Conservation (phyloP, 345 rosid species). For the Rhizophora mangle region DNA sequence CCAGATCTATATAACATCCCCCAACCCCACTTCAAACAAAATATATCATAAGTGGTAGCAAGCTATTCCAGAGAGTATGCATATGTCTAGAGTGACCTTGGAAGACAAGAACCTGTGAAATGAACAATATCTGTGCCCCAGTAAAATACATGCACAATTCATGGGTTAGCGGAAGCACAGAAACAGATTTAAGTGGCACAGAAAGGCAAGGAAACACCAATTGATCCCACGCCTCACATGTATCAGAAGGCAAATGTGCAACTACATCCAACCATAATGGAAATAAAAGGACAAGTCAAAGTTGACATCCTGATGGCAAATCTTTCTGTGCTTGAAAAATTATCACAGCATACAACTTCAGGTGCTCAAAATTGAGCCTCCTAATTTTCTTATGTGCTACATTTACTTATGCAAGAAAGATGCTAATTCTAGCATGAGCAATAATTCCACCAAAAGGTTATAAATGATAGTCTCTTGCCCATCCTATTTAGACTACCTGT, state of each 20-base stretch:
- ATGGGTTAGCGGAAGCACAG: neutral
- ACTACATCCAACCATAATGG: neutral
- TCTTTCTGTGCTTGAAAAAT: neutral
- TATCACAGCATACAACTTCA: neutral
- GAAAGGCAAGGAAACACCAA: neutral
- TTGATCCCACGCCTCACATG: neutral
- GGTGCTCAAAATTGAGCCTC: neutral
- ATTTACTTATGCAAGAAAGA: neutral
- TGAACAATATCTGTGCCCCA: neutral
- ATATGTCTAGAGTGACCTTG: neutral
- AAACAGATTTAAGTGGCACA: neutral
- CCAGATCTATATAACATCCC: neutral
- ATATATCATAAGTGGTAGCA: neutral
- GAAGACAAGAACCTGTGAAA: neutral
- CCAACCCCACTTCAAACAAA: neutral
- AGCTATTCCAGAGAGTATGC: neutral
- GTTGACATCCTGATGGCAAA: neutral
- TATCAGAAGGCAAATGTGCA: neutral
- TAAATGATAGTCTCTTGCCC: no score
- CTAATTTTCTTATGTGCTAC: no score
- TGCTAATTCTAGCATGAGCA: neutral
- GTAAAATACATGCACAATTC: neutral
- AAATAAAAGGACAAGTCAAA: neutral
- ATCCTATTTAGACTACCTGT: neutral
- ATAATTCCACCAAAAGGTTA: neutral